Base-by-base conservation (phyloP, 129 eudicot genomes). In the Flaveria linearis region DNA sequence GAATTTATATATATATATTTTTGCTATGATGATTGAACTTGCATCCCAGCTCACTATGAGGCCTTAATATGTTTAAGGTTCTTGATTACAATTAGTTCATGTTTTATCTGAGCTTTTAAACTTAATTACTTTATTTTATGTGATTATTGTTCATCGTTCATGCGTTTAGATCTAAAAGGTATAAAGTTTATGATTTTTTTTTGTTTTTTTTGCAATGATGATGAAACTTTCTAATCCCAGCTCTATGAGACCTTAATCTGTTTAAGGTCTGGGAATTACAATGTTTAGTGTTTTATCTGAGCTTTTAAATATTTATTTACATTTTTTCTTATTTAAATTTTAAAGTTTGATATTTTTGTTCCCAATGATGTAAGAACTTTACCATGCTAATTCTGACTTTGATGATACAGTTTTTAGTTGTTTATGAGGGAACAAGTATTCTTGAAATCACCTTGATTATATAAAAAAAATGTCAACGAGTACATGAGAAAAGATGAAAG, bases 31-130 rank as follows among this genome's bases (percentile, higher is more conserved):
- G 84, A 80, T 80, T 6, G 84, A 74, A 80, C 84, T 74, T 80
- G 84, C 84, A 74, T 80, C 84, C 84, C 84, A 80, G 84, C 84
- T 80, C 84, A 80, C 84, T 80, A 33, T 80, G 84, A 80, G 84
- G 16, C 84, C 80, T 74, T 80, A 45, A 80, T 80, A 25, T 80
- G 84, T 80, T 81, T 81, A 13, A 76, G 85, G 81, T 69, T 68
- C 3, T 81, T 71, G 81, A 76, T 81, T 81, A 80, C 30, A 56
- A 9, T 23, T 81, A 62, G 77, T 81, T 76, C 85, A 70, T 52
- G 3, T 15, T 15, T 22, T 13, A 25, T 75, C 81, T 76, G 81
- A 81, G 81, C 85, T 30, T 63, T 7, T 28, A 0, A 15, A 6
- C 4, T 14, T 63, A 0, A 5, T 25, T 8, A 14, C 0, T 13